These are phyloP conservation scores for Ceratocystiopsis minuta DNA, from an alignment of 2,329 filamentous ascomycete species.

Conservation along the genomic window DNA sequence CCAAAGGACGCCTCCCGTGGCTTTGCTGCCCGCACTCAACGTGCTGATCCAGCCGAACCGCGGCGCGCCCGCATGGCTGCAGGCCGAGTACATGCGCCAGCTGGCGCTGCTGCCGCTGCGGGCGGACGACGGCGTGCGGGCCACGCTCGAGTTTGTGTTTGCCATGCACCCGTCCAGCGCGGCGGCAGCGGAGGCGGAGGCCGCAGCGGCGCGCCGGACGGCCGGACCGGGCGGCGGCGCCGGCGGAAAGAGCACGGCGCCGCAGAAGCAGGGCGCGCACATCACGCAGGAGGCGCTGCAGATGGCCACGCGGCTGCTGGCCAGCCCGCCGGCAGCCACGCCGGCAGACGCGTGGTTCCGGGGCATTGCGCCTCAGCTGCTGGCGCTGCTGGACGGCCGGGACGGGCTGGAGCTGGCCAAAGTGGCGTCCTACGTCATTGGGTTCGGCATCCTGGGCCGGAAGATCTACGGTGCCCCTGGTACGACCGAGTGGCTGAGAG, in stretches of 20 bases:
- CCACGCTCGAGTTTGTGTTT: constrained; percentile 53
- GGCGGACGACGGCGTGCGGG: constrained; percentile 39
- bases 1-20: constrained; percentile 19
- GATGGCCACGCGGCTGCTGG: constrained; percentile 43
- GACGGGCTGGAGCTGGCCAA: constrained; percentile 39
- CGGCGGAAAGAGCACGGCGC: constrained; percentile 20
- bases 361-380: constrained; percentile 41
- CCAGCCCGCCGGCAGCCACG: constrained; percentile 37
- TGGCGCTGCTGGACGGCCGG: constrained; percentile 41
- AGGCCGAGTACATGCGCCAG: constrained; percentile 33
- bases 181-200: too few relatives aligned
- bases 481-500: constrained; percentile 8
- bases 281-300: constrained; percentile 52
- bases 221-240: constrained; percentile 10
- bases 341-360: constrained; percentile 40
- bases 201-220: too few relatives aligned
- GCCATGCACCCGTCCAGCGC: constrained; percentile 42
- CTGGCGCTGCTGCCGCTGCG: constrained; percentile 45
- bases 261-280: constrained; percentile 39
- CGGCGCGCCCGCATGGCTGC: constrained; percentile 16
- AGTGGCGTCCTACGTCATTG: constrained; percentile 43
- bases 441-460: constrained; percentile 47
- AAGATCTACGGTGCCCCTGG: constrained; percentile 46
- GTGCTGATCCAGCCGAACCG: constrained; percentile 42
- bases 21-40: constrained; percentile 43